Conservation (phyloP, 2,329 filamentous ascomycete species). For the Colletotrichum chlorophyti region DNA sequence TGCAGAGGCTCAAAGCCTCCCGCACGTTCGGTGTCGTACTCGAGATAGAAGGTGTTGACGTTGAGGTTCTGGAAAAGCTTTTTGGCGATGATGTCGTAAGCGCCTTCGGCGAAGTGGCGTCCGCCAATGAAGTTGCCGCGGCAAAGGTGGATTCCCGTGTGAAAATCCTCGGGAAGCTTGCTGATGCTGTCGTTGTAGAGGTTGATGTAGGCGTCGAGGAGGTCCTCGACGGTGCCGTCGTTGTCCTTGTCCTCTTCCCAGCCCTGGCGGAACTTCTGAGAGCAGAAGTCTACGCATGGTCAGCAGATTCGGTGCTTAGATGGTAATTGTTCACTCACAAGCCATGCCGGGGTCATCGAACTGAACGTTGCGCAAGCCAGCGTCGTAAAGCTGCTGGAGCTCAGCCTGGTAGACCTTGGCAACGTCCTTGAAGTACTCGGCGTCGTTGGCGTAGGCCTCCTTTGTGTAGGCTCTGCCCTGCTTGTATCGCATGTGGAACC, state of each 20-base stretch:
- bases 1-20: conserved; percentile 72
- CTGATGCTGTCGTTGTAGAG: conserved; percentile 77
- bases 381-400: conserved; percentile 65
- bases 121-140: conserved; percentile 71
- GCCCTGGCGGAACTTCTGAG: conserved; percentile 72
- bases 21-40: conserved; percentile 70
- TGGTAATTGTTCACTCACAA: conserved; percentile 52
- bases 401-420: conserved; percentile 71
- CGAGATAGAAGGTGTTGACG: conserved; percentile 72
- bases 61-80: conserved; percentile 70
- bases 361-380: conserved; percentile 70
- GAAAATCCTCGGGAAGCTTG: conserved; percentile 71
- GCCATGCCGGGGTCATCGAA: conserved; percentile 73
- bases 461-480: conserved; percentile 34
- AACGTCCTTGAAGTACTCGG: conserved; percentile 69
- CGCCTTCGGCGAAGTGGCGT: conserved; percentile 70
- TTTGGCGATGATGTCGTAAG: conserved; percentile 71
- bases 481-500: conserved; percentile 45
- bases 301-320: background rate
- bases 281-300: conserved; percentile 70
- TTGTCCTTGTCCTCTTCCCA: conserved; percentile 74
- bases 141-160: conserved; percentile 80
- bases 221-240: conserved; percentile 68
- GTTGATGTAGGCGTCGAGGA: conserved; percentile 77
- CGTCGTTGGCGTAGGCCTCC: conserved; percentile 34